Percentiles rank a stretch among this genome's conserved stretches.
Conservation (phyloP, 495 filamentous ascomycete genomes). For the Schizothecium vesticola region DNA sequence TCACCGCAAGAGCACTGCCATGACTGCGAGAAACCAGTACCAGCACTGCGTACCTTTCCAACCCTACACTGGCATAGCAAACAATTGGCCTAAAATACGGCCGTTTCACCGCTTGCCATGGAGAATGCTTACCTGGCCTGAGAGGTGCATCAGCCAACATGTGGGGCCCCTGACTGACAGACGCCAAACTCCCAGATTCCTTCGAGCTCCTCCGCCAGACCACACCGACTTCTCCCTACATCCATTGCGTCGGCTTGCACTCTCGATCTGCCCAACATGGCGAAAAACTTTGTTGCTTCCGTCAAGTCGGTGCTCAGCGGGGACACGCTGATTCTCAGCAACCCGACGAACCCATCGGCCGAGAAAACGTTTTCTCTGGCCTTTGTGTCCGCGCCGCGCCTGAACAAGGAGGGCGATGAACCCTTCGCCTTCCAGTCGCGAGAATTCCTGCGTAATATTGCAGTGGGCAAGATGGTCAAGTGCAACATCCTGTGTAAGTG, state of each 20-base stretch:
- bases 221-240: neutral
- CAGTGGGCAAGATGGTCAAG: constrained; percentile 80
- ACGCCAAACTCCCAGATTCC: neutral
- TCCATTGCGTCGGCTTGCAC: neutral
- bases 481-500: constrained; percentile 61
- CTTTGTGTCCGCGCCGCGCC: constrained; percentile 80
- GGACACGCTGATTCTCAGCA: constrained; percentile 78
- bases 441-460: constrained; percentile 76
- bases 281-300: constrained; percentile 49
- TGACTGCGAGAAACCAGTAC: neutral
- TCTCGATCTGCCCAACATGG: constrained; percentile 8
- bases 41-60: neutral
- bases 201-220: neutral
- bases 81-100: neutral
- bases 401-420: constrained; percentile 88
- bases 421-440: constrained; percentile 87
- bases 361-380: constrained; percentile 86
- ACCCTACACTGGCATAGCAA: neutral
- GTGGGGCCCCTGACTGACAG: neutral
- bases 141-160: neutral
- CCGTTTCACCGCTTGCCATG: neutral
- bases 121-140: neutral
- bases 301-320: constrained; percentile 93
- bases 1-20: too few species aligned
- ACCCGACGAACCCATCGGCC: constrained; percentile 63